Evolutionary conservation across 768 basidiomycete genomes (phyloP), one percentile per base, ranked within the genome.

Genomic region (Ramaria sp.): DNA sequence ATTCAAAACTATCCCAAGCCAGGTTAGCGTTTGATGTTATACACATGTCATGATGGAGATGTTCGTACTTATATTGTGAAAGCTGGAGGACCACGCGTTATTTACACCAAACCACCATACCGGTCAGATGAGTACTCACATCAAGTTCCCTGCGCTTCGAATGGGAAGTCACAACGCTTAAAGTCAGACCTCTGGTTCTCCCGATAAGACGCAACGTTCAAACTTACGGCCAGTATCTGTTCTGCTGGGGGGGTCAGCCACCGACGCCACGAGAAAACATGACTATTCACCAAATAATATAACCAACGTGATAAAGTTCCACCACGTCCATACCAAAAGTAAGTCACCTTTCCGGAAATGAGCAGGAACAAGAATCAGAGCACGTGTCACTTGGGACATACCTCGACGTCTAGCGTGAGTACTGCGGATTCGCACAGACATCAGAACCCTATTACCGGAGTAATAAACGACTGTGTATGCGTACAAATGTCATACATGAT

Each of bases 221-320:
- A n/a, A 30, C 48, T 50, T 24, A 50, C 48, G 48, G 48, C 48
- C 48, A 50, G 48, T 50, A 50, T 50, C 48, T 22, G 34, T 37
- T 34, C 48, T 50, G 28, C 13, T 4, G n/a, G 15, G 16, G 7
- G 5, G 47, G 10, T 10, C 6, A 25, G 47, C 28, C 24, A 27
- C 9, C 9, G 9, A 6, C 10, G 12, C 18, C 16, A 50, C 18
- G 6, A 18, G 28, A 50, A 32, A 22, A 37, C 20, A 15, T 9
- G 16, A 8, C 12, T 34, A 9, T 24, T 15, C 34, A 50, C 48
- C 20, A 50, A 34, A 20, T 34, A 50, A 30, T 25, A 50, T 20
- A 50, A 24, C 48, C 48, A 50, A 13, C 48, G 27, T 12, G 48
- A 32, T 30, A 50, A 18, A 2, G 30, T 22, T 15, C 48, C 48